Evolutionary conservation across 2,329 filamentous ascomycete species (phyloP).

Genomic region (Pseudogymnoascus sp.): DNA sequence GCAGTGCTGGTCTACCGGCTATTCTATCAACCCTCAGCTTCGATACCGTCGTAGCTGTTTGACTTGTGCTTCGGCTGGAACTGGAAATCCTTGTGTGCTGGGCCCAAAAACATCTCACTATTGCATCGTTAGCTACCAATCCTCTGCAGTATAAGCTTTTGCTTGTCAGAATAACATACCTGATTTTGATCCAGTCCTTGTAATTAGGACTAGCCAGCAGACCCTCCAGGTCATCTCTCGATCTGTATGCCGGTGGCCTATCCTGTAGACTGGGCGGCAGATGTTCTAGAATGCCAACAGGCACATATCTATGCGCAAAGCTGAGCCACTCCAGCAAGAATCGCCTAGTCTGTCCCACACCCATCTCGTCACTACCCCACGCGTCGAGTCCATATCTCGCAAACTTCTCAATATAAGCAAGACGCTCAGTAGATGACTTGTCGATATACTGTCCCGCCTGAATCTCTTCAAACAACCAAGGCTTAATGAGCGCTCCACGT

Average conservation of each 20-base stretch:
- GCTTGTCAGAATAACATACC: slow-evolving; percentile 47
- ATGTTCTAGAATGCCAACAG: slow-evolving; percentile 78
- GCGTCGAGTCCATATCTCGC: slow-evolving; percentile 82
- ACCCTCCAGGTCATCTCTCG: slow-evolving; percentile 88
- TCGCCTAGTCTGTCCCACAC: slow-evolving; percentile 79
- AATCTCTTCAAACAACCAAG: slow-evolving; percentile 98
- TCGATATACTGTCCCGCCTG: slow-evolving; percentile 86
- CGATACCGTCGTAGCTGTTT: slow-evolving; percentile 70
- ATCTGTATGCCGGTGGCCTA: slow-evolving; percentile 72
- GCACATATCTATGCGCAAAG: slow-evolving; percentile 87
- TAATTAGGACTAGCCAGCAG: slow-evolving; percentile 84
- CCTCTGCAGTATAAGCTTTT: background rate
- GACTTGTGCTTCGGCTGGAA: slow-evolving; percentile 98
- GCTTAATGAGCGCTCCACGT: slow-evolving; percentile 93
- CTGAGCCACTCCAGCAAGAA: slow-evolving; percentile 95
- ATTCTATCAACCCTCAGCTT: slow-evolving; percentile 54
- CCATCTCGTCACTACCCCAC: slow-evolving; percentile 94
- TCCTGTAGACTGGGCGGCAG: slow-evolving; percentile 86
- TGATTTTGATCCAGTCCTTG: slow-evolving; percentile 98
- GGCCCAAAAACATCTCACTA: slow-evolving; percentile 96
- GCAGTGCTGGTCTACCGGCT: background rate
- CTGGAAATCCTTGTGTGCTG: slow-evolving; percentile 79
- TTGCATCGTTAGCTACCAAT: slow-evolving; percentile 12
- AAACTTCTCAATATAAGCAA: slow-evolving; percentile 82
- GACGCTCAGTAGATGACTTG: slow-evolving; percentile 81